phyloP scores from a whole-genome alignment of 495 filamentous ascomycete species.

The Cercophora scortea region DNA sequence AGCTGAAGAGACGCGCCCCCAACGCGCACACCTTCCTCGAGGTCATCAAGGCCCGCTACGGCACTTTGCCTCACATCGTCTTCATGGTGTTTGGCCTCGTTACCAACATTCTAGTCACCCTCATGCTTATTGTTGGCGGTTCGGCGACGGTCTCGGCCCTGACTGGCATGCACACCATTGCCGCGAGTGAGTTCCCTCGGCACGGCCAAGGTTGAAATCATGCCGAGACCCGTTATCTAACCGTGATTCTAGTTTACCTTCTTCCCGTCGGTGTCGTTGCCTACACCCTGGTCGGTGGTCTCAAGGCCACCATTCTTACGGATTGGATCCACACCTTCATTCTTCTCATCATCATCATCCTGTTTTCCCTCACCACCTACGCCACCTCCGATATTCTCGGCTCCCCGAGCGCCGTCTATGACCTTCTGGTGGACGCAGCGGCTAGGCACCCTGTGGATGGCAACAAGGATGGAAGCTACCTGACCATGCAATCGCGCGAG shows the following conservation, averaged over 20 bases:
- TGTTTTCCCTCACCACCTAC: conserved; percentile 84
- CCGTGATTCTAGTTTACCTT: conserved; percentile 52
- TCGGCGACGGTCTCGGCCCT: conserved; percentile 77
- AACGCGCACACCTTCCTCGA: conserved; percentile 87
- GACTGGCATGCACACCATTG: conserved; percentile 79
- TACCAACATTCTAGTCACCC: conserved; percentile 79
- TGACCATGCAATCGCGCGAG: conserved; percentile 83
- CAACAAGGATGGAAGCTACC: conserved; percentile 77
- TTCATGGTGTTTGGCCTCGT: conserved; percentile 77
- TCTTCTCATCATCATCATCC: conserved; percentile 79
- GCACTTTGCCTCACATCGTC: conserved; percentile 59
- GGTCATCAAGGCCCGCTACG: conserved; percentile 50
- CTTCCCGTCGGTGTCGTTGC: conserved; percentile 77
- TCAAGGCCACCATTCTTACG: conserved; percentile 43
- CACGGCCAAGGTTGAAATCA: neutral
- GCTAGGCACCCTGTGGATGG: conserved; percentile 69
- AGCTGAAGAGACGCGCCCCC: conserved; percentile 79
- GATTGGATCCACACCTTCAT: conserved; percentile 75
- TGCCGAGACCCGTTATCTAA: neutral
- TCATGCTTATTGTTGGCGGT: conserved; percentile 89
- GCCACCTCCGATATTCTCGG: conserved; percentile 69
- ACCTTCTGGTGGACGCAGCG: conserved; percentile 65
- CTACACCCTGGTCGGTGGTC: conserved; percentile 54
- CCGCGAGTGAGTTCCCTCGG: conserved; percentile 46
- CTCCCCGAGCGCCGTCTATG: conserved; percentile 74